phyloP scores from a whole-genome alignment of 306 rosid species.

The Chamaecrista fasciculata region DNA sequence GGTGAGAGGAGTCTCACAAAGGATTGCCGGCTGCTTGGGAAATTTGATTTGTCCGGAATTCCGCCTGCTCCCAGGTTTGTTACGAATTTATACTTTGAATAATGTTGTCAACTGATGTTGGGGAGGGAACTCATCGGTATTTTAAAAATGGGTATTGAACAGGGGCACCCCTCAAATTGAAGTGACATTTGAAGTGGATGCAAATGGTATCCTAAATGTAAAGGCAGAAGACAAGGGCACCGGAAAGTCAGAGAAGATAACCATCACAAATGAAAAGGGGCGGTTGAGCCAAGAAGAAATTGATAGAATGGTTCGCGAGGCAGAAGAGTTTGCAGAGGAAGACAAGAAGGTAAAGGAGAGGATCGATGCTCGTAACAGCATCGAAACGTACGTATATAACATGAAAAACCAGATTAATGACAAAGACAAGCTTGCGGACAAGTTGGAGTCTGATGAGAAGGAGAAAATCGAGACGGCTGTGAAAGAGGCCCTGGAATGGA shows the following conservation, averaged over 20 bases:
- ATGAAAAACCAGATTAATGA: constrained; percentile 90
- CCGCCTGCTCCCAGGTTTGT: constrained; percentile 99
- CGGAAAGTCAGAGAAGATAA: constrained; percentile 96
- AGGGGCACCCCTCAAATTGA: constrained; percentile 99
- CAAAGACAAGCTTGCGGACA: constrained; percentile 97
- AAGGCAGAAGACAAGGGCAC: constrained; percentile 99
- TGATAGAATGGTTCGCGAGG: constrained; percentile 93
- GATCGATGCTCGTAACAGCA: constrained; percentile 86
- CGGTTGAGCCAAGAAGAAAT: constrained; percentile 97
- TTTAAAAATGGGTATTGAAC: constrained; percentile 22
- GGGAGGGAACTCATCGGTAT: not conserved
- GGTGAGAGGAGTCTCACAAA: constrained; percentile 99
- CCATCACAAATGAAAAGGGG: constrained; percentile 96
- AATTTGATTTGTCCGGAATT: constrained; percentile 84
- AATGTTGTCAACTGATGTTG: not conserved
- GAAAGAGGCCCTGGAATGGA: constrained; percentile 95
- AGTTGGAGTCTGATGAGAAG: constrained; percentile 92
- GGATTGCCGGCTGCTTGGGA: constrained; percentile 96
- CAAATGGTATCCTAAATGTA: constrained; percentile 90
- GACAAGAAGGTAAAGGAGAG: constrained; percentile 97
- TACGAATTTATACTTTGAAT: not conserved
- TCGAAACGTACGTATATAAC: constrained; percentile 88
- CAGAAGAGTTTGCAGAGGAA: constrained; percentile 94
- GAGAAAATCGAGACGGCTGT: constrained; percentile 87
- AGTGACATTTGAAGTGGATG: constrained; percentile 98